Base-by-base conservation (phyloP, 306 rosid species). In the Morella rubra region DNA sequence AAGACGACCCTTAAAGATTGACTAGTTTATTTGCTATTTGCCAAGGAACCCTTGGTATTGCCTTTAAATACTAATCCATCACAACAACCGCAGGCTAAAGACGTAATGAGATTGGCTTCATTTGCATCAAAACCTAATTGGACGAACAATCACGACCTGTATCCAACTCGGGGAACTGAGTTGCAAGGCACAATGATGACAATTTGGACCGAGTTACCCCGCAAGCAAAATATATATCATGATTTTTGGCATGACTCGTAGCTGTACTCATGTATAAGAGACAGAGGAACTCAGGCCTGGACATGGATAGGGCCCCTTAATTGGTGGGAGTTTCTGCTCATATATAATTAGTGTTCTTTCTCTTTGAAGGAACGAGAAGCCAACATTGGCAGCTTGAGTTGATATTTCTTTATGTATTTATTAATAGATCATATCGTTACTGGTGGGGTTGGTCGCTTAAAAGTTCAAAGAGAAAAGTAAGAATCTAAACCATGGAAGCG, bases 111-210 rank as follows among this genome's bases (percentile, higher is more conserved):
- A 11, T 14, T 49, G 16, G 52, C 52, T 49, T 49, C 13, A 49
- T 52, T 52, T 52, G 56, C 56, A 52, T 52, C 6, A 52, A 52
- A 52, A 52, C 5, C 18, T 45, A 41, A 18, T 45, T 44, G 8
- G 55, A 69, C 73, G 3, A 72, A 55, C 16, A 71, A 85, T 77
- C 53, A 75, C 78, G 81, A 75, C 69, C n/a, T 47, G 85, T 75
- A 77, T 77, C 62, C 51, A 72, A 80, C 71, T 67, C 75, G 79
- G 79, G 61, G 52, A 68, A 54, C 71, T 70, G 41, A 3, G 53
- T 32, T 65, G 65, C 19, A 46, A 71, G 71, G 81, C 72, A 68
- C 51, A 73, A 44, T 77, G 59, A 75, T 77, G 74, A 41, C 46
- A 52, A 68, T 71, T 42, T 32, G 41, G 53, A 0, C 32, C 32